Evolutionary conservation across 2,329 filamentous ascomycete species (phyloP).

Genomic region (Chaetomium strumarium): DNA sequence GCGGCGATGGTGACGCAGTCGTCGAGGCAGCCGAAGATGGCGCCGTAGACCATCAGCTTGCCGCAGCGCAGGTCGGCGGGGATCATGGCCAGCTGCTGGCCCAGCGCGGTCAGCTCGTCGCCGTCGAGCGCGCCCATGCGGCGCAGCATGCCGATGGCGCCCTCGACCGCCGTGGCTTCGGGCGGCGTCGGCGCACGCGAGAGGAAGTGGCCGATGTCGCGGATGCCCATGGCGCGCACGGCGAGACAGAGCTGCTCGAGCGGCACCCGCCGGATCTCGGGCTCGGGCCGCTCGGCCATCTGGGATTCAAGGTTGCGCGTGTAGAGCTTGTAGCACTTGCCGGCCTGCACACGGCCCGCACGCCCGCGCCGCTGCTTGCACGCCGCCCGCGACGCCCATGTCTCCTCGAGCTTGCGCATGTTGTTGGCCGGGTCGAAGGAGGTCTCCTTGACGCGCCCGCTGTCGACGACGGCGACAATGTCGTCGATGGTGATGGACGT

Average conservation of each 20-base stretch:
- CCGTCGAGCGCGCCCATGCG: conserved; percentile 87
- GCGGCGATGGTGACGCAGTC: conserved; percentile 83
- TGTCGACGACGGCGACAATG: conserved; percentile 92
- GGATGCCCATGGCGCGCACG: conserved; percentile 89
- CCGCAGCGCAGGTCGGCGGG: conserved; percentile 88
- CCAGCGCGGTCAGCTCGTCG: conserved; percentile 81
- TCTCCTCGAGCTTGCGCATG: conserved; percentile 90
- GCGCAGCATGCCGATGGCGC: conserved; percentile 69
- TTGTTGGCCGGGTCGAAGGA: conserved; percentile 88
- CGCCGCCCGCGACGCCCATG: conserved; percentile 88
- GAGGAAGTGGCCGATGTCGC: conserved; percentile 74
- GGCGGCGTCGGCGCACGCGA: conserved; percentile 85
- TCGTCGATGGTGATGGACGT: conserved; percentile 99
- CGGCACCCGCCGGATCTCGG: conserved; percentile 88
- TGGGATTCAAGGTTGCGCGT: conserved; percentile 78
- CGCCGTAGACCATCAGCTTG: conserved; percentile 92
- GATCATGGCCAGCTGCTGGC: conserved; percentile 89
- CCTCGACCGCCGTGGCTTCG: conserved; percentile 76
- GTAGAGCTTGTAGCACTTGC: conserved; percentile 92
- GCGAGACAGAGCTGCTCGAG: conserved; percentile 91
- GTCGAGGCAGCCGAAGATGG: conserved; percentile 88
- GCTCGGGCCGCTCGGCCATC: conserved; percentile 85
- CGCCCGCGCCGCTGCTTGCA: conserved; percentile 92
- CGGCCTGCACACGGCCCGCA: conserved; percentile 86
- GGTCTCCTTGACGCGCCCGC: conserved; percentile 92